Evolutionary conservation across 2,329 filamentous ascomycete genomes (phyloP).

Genomic region (Hymenoscyphus fructigenus): DNA sequence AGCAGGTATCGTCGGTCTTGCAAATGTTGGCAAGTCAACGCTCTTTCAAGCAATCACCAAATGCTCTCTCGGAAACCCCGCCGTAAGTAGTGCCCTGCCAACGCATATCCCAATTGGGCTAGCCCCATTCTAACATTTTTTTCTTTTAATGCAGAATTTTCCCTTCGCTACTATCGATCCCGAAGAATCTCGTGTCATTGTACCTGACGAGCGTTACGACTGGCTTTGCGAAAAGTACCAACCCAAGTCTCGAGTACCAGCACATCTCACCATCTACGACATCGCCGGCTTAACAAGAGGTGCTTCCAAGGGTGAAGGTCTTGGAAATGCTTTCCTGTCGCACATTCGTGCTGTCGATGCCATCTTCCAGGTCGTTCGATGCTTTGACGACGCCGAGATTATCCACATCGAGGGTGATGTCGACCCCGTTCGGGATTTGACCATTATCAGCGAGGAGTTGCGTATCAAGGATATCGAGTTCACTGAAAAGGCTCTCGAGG

Average conservation of each 20-base stretch:
- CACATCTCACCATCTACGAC: constrained; percentile 97
- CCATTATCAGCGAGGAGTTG: constrained; percentile 96
- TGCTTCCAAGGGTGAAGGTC: constrained; percentile 93
- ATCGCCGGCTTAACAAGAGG: constrained; percentile 95
- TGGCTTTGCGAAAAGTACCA: constrained; percentile 97
- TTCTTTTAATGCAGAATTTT: constrained; percentile 69
- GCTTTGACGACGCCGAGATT: constrained; percentile 98
- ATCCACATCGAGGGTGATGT: constrained; percentile 99
- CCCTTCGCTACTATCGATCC: constrained; percentile 99
- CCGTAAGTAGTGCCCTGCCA: constrained; percentile 56
- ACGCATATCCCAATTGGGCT: constrained; percentile 15
- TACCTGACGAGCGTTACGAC: constrained; percentile 93
- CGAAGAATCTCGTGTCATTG: constrained; percentile 95
- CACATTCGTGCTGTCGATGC: constrained; percentile 98
- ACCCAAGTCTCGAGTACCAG: constrained; percentile 94
- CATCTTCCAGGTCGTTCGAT: constrained; percentile 95
- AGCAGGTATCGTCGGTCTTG: constrained; percentile 77
- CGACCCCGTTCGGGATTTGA: constrained; percentile 87
- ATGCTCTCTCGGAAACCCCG: constrained; percentile 94
- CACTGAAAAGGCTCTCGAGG: constrained; percentile 90
- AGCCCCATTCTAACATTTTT: constrained; percentile 24
- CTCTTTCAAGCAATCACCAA: constrained; percentile 99
- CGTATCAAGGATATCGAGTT: constrained; percentile 99
- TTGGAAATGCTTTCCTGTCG: constrained; percentile 96
- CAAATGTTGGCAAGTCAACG: constrained; percentile 99